Evolutionary conservation across 2,329 filamentous ascomycete genomes (phyloP).

Genomic region (Venturia nashicola): DNA sequence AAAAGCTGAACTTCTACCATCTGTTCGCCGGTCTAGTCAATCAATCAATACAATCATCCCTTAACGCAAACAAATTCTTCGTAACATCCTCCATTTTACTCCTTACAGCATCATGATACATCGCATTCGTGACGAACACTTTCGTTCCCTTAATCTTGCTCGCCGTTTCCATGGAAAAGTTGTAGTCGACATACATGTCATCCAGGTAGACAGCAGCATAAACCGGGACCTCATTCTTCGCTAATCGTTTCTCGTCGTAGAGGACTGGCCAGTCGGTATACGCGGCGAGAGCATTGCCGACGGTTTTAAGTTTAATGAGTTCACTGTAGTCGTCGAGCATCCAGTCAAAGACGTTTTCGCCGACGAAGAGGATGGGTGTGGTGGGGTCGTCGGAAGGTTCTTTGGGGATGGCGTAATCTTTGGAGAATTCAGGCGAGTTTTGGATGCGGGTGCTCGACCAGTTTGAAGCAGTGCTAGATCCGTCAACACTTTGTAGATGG

Average conservation of each 20-base stretch:
- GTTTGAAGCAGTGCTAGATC: slow-evolving; percentile 42
- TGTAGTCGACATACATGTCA: slow-evolving; percentile 86
- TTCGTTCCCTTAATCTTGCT: slow-evolving; percentile 62
- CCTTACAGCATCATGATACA: slow-evolving; percentile 78
- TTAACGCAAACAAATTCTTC: slow-evolving; percentile 60
- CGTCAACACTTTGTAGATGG: neutral
- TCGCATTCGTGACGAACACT: slow-evolving; percentile 70
- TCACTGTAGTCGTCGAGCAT: slow-evolving; percentile 75
- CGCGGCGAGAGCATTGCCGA: slow-evolving; percentile 58
- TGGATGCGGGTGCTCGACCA: slow-evolving; percentile 62
- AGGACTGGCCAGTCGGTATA: slow-evolving; percentile 60
- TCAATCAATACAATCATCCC: slow-evolving; percentile 55
- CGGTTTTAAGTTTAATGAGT: slow-evolving; percentile 53
- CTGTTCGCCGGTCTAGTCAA: neutral
- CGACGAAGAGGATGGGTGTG: slow-evolving; percentile 63
- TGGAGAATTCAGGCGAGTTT: slow-evolving; percentile 26
- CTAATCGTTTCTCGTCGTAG: slow-evolving; percentile 63
- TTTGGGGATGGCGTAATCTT: slow-evolving; percentile 34
- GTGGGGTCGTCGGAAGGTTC: slow-evolving; percentile 17
- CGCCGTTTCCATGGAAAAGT: slow-evolving; percentile 61
- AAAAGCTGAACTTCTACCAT: too few species aligned
- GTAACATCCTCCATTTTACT: slow-evolving; percentile 65
- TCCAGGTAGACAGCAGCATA: slow-evolving; percentile 76
- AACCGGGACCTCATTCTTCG: slow-evolving; percentile 68
- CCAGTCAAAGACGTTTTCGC: slow-evolving; percentile 84